Conservation (phyloP, 1,284 basidiomycete species). For the Hemileia vastatrix region DNA sequence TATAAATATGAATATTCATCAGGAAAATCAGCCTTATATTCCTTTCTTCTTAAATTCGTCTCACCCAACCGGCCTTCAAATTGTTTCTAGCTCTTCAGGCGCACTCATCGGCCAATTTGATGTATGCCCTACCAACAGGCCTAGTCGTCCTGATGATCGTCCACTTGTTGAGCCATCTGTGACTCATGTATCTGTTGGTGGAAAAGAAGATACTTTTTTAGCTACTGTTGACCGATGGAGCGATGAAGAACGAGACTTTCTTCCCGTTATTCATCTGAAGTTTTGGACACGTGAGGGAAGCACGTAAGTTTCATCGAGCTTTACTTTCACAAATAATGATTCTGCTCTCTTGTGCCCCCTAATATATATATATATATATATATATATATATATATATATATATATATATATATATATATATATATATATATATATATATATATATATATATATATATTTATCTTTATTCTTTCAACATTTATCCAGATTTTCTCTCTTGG, state of each 20-base stretch:
- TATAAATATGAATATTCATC: too few relatives aligned
- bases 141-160: constrained; percentile 72
- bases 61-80: constrained; percentile 86
- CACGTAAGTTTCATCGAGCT: constrained; percentile 29
- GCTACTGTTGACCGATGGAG: constrained; percentile 71
- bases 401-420: not conserved
- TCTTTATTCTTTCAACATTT: not conserved
- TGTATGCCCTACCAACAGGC: constrained; percentile 82
- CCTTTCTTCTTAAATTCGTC: constrained; percentile 80
- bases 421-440: not conserved
- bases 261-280: constrained; percentile 68
- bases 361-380: not conserved
- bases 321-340: constrained; percentile 47
- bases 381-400: too few relatives aligned
- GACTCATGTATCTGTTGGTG: constrained; percentile 50
- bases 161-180: constrained; percentile 67
- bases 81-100: constrained; percentile 66
- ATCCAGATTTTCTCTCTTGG: constrained; percentile 54
- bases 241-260: constrained; percentile 52
- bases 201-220: constrained; percentile 53
- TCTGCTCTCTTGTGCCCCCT: not conserved
- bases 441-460: not conserved
- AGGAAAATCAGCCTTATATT: constrained; percentile 62
- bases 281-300: constrained; percentile 56
- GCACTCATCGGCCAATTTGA: constrained; percentile 76